Evolutionary conservation across 805 yeast species (phyloP), one percentile per base, ranked within the genome.

Genomic region (Lipomyces mesembrius): DNA sequence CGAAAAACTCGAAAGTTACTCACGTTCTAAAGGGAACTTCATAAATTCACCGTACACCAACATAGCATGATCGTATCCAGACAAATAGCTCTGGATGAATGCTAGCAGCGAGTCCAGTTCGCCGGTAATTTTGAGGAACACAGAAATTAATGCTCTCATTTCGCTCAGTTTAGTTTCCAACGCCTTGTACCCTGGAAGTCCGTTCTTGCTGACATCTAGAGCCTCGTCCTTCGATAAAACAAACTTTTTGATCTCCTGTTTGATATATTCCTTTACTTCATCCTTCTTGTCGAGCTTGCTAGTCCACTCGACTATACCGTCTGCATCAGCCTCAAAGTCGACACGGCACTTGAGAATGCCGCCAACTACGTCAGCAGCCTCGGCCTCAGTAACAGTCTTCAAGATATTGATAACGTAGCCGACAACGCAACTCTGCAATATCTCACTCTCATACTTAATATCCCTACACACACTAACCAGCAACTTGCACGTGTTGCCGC

Each of bases 321-420:
- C 14, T 11, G 14, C 22, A 9, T 17, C 49, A n/a, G 20, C 49
- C 11, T 43, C 49, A n/a, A n/a, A 6, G 22, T n/a, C 49, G 20
- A 8, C 22, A 43, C 49, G 49, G n/a, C 49, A 43, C 49, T 43
- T 43, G 49, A 43, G 49, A 43, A 43, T 43, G 49, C 49, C 22
- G 22, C 49, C 49, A 6, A 43, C 49, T 1, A 43, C 20, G 49
- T 43, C 49, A 43, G 49, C 49, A n/a, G 49, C 49, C 8, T 43
- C 49, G 20, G 25, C 22, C 22, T n/a, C 14, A 5, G 20, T 43
- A 6, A n/a, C 49, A 12, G 49, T 43, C 49, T 43, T 43, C 49
- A 43, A 43, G 49, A 43, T 43, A n/a, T 43, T 43, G 49, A 43
- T 43, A 17, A n/a, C 14, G 22, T 54, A 54, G n/a, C 57, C 57